Evolutionary conservation across 305 asterid species (phyloP), one percentile per base, ranked within the genome.

Genomic region (Withania somnifera): DNA sequence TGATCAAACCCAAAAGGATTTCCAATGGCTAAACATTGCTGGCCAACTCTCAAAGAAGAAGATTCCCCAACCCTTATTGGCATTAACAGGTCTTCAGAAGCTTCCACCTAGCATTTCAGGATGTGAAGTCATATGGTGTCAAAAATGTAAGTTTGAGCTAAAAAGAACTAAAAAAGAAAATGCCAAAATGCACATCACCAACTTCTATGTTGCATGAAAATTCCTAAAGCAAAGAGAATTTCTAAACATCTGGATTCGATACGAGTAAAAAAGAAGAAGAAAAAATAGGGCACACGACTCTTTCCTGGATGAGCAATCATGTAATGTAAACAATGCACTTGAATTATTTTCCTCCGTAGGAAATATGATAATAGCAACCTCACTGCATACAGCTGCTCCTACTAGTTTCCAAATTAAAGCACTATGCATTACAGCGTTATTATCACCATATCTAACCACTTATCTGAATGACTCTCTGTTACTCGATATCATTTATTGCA

Each of bases 1-100:
- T 96, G 99, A 83, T 96, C 99, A 69, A 96, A 96, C 58, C 99
- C 99, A 86, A 96, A 96, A 45, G 99, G 98, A 82, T 96, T 96
- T 85, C 99, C 99, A 54, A 96, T 96, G 64, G 99, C 99, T 81
- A 96, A 86, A 88, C 99, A 94, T 86, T 89, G 93, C 68, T 96
- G 99, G 79, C 99, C 99, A 75, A 96, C 99, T 91, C 86, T 93
- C 58, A 96, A 87, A 76, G 91, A 91, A 53, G 93, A 88, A 28
- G 99, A 96, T 77, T 90, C 67, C 9, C 99, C 99, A n/a, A 93
- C 91, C 83, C 89, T 90, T 24, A 92, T 90, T 47, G 99, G 97
- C 84, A 87, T 92, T 94, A 96, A 83, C 68, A 96, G 80, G 67
- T 96, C 98, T 83, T 83, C 86, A 19, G 98, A 85, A 82, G 99